Evolutionary conservation across 306 rosid species (phyloP), one percentile per base, ranked within the genome.

Genomic region (Citrullus amarus): DNA sequence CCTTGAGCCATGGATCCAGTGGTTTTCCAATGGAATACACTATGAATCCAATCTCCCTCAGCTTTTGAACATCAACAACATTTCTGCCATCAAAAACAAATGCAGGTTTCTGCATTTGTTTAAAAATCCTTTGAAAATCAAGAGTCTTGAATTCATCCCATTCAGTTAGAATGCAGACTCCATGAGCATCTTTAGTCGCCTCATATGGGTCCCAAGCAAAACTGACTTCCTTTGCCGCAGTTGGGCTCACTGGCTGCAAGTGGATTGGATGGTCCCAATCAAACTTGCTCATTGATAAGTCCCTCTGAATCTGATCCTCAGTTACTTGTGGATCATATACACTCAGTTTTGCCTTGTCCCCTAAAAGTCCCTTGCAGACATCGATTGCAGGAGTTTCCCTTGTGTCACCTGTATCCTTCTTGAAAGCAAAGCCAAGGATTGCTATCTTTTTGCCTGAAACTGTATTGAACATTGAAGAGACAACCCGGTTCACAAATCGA

Each of bases 321-420:
- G 84, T 89, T 9, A 90, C 96, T 53, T 73, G 80, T 0, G 95
- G 87, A 79, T 92, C 96, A 80, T 89, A 92, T 57, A 90, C 89
- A 81, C 89, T 90, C 86, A 92, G 70, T 38, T 70, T 81, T 18
- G 97, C 93, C 15, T 87, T 78, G 71, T 90, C 97, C 14, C 89
- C 90, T 79, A 92, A 80, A 67, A 90, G 93, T 5, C 92, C 96
- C 76, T 86, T 90, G 87, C 97, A 92, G 28, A 92, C 96, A 83
- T 89, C 96, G 80, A 92, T 89, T 4, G 93, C 93, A 38, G 97
- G 96, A 12, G 93, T 90, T 79, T 92, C 93, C 80, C 96, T 90
- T 0, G 97, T 92, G 80, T 92, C 97, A 25, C 96, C 85, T 0
- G 97, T 92, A 71, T 90, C 89, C 67, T 92, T 92, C 91, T 92